Conservation (phyloP, 169 alveolate species). For the Plasmodium berghei region DNA sequence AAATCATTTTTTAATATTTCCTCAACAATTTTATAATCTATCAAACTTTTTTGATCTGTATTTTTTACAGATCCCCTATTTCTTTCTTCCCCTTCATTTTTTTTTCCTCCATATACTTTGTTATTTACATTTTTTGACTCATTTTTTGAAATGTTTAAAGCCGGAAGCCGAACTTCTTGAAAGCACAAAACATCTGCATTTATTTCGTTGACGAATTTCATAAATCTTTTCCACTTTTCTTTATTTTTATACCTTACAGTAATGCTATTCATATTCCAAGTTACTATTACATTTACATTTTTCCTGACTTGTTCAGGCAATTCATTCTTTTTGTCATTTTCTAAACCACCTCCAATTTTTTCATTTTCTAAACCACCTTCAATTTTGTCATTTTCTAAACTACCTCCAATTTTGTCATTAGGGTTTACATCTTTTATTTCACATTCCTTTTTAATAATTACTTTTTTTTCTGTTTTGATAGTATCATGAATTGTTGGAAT, state of each 20-base stretch:
- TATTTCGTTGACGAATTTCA: constrained; percentile 28
- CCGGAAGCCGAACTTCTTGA: constrained; percentile 69
- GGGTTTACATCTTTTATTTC: no score
- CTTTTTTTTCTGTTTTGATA: no score
- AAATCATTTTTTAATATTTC: constrained; percentile 52
- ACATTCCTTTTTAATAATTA: no score
- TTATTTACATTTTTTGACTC: not conserved
- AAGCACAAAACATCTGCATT: constrained; percentile 68
- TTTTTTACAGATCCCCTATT: constrained; percentile 44
- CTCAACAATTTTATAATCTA: constrained; percentile 37
- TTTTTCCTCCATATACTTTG: not conserved
- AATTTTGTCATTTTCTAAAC: no score
- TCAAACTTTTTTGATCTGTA: constrained; percentile 57
- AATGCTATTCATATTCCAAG: constrained; percentile 74
- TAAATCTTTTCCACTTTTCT: constrained; percentile 47
- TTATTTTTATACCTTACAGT: constrained; percentile 61
- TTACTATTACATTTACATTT: constrained; percentile 5
- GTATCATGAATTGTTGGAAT: no score
- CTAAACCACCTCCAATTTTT: no score
- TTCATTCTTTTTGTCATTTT: not conserved
- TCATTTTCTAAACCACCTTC: no score
- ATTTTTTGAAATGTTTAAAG: not conserved
- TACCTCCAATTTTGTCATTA: no score
- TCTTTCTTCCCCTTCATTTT: constrained; percentile 17
- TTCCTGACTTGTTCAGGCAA: not conserved